Evolutionary conservation across 306 rosid species (phyloP), one percentile per base, ranked within the genome.

Genomic region (Mimosa pudica): DNA sequence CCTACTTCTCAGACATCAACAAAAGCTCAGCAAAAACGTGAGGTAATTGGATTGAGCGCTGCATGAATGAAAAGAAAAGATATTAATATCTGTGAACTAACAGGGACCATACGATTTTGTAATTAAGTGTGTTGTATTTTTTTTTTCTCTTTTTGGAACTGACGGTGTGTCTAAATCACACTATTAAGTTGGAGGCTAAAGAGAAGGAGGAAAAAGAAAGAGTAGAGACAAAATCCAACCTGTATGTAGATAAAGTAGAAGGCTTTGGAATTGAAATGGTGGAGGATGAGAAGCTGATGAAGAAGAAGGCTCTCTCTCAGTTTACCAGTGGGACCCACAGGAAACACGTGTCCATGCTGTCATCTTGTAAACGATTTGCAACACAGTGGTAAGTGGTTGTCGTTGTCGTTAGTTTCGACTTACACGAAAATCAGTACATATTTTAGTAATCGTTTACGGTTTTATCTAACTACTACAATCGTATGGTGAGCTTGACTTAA

Each of bases 311-410:
- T 0, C 30, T 24, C 75, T 54, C 41, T 55, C 68, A 38, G 41
- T 52, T 67, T 77, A 51, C 65, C 42, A 57, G 20, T 74, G 77
- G 65, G 77, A n/a, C 68, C 77, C 42, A 36, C 16, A 55, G 36
- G 41, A 0, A 6, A 73, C 77, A 55, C 77, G 67, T 55, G 67
- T 66, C 70, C 14, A 20, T 33, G 12, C 9, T 4, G 35, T n/a
- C 64, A 1, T 8, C n/a, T 55, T 2, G 9, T n/a, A 55, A 16
- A 7, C 61, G 61, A 55, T 54, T 54, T 54, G 24, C 61, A 16
- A 17, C 1, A 8, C 58, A 52, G 2, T 17, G 5, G 8, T 24
- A 24, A 24, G 30, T 24, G 30, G 30, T 24, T 24, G 30, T 24
- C 30, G 30, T 38, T 30, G 10, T 48, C 52, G 14, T 13, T 48